These are phyloP conservation scores for Debaryomyces castellii DNA, from an alignment of 805 yeast genomes.

Conservation along the genomic window DNA sequence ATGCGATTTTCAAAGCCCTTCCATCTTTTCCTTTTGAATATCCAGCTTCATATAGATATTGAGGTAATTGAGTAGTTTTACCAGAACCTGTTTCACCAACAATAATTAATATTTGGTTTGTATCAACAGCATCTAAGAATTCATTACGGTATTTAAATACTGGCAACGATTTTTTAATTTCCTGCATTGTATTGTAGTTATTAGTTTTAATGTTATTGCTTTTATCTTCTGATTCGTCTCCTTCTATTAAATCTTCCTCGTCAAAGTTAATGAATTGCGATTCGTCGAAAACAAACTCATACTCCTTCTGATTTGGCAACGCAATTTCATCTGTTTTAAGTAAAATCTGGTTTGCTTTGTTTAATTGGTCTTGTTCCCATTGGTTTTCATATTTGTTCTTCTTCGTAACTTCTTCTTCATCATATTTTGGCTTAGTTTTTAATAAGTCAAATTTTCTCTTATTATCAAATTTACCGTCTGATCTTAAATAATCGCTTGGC, in stretches of 20 bases:
- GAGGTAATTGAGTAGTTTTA: constrained; percentile 92
- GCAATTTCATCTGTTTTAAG: constrained; percentile 40
- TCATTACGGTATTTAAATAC: constrained; percentile 64
- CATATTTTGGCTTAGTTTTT: constrained; percentile 23
- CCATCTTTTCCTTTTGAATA: constrained; percentile 49
- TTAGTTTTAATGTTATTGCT: constrained; percentile 9
- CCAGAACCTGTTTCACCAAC: constrained; percentile 95
- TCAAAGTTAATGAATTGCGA: constrained; percentile 42
- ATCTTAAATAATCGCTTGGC: constrained; percentile 58
- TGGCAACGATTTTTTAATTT: constrained; percentile 68
- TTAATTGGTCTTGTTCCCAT: constrained; percentile 58
- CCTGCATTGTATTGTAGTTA: constrained; percentile 31
- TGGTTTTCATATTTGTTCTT: constrained; percentile 25
- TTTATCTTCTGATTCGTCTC: constrained; percentile 6
- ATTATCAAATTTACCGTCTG: constrained; percentile 52
- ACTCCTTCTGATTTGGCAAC: constrained; percentile 45
- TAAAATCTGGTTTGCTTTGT: constrained; percentile 35
- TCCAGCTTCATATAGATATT: constrained; percentile 80
- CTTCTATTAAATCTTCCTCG: constrained; percentile 13
- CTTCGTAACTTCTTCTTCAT: constrained; percentile 15
- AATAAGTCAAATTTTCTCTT: constrained; percentile 55
- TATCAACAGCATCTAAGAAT: constrained; percentile 56
- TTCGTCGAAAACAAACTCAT: constrained; percentile 76
- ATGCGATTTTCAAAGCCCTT: constrained; percentile 55
- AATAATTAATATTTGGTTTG: constrained; percentile 67